Evolutionary conservation across 2,329 filamentous ascomycete species (phyloP).

Genomic region (Pestalotiopsis sp.): DNA sequence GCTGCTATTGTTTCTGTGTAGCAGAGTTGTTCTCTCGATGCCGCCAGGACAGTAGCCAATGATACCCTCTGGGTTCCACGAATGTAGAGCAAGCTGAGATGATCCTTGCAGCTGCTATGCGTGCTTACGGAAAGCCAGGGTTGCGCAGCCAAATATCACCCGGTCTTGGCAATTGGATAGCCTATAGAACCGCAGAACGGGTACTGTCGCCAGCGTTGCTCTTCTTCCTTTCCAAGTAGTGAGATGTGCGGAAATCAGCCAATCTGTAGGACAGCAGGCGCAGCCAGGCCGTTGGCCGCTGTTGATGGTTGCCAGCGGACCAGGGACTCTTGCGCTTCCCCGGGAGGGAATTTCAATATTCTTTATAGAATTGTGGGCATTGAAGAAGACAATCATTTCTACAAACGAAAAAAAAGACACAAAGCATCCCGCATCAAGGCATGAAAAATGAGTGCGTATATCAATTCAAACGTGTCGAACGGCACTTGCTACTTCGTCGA

Average conservation of each 20-base stretch:
- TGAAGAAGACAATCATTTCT: not conserved
- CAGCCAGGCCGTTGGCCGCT: not conserved
- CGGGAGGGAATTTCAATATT: not conserved
- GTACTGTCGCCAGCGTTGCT: not conserved
- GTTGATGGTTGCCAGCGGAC: not conserved
- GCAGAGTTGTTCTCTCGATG: not conserved
- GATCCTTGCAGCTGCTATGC: conserved; percentile 2
- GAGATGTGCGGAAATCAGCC: not conserved
- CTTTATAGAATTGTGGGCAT: not conserved
- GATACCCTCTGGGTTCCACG: not conserved
- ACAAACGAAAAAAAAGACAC: too few relatives aligned
- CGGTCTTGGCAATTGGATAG: not conserved
- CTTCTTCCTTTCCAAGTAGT: not conserved
- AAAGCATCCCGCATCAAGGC: not conserved
- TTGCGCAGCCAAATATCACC: not conserved
- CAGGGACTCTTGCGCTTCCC: not conserved
- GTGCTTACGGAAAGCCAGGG: not conserved
- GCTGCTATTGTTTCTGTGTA: not conserved
- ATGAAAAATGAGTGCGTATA: not conserved
- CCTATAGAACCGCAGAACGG: not conserved
- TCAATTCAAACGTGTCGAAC: conserved; percentile 12
- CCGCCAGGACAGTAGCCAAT: not conserved
- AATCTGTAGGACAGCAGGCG: not conserved
- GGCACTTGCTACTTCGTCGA: conserved; percentile 15
- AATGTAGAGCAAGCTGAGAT: conserved; percentile 3